phyloP scores from a whole-genome alignment of 192 early-diverging fungal species.

The Podila minutissima region DNA sequence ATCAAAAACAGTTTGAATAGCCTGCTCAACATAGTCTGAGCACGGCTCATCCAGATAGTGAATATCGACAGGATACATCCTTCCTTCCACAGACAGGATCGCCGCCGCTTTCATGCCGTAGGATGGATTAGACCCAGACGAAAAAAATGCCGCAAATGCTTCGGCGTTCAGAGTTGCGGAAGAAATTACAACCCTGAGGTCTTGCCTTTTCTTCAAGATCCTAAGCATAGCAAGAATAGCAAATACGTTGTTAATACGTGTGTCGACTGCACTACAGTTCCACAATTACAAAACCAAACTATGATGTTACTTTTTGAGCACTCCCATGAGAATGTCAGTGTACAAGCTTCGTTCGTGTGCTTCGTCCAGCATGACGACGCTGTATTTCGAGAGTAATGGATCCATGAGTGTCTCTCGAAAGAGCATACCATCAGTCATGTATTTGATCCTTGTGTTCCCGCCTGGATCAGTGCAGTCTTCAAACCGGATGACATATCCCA shows the following conservation, averaged over 20 bases:
- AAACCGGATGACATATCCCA: conserved; percentile 84
- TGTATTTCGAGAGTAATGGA: conserved; percentile 76
- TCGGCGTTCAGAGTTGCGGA: conserved; percentile 88
- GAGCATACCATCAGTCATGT: conserved; percentile 89
- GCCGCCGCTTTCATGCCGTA: conserved; percentile 30
- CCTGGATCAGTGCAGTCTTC: conserved; percentile 69
- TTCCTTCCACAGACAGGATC: conserved; percentile 79
- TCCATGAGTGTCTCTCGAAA: conserved; percentile 82
- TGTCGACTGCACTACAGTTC: not conserved
- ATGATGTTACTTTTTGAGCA: conserved; percentile 75
- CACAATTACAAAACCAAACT: no score
- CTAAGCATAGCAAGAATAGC: conserved; percentile 48
- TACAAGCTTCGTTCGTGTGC: conserved; percentile 79
- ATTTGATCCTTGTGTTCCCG: conserved; percentile 73
- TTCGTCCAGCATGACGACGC: conserved; percentile 84
- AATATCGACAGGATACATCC: conserved; percentile 76
- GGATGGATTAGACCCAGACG: conserved; percentile 55
- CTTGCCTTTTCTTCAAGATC: conserved; percentile 74
- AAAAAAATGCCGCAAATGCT: conserved; percentile 76
- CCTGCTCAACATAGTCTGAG: conserved; percentile 70
- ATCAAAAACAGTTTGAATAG: conserved; percentile 78
- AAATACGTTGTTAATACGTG: not conserved
- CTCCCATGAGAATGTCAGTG: conserved; percentile 77
- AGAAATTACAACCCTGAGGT: conserved; percentile 78
- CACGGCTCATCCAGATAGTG: conserved; percentile 69